Percentiles rank a stretch among this genome's conserved stretches.
These are phyloP conservation scores for Ulvella scutata DNA, from an alignment of 139 green algal genomes.

Conservation along the genomic window DNA sequence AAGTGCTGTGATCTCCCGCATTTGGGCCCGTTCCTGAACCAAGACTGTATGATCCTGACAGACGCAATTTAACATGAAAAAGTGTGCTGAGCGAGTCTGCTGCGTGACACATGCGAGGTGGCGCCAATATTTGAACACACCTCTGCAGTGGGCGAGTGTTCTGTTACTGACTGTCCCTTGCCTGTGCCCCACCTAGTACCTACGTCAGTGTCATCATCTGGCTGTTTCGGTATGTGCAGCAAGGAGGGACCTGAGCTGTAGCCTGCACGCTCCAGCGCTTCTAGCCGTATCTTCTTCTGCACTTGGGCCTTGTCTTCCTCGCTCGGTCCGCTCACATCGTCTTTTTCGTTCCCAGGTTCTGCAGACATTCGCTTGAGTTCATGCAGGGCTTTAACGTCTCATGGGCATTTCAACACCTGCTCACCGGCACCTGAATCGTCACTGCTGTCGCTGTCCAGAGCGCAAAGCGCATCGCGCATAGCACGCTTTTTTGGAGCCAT, in stretches of 20 bases:
- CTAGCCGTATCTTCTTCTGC: not conserved
- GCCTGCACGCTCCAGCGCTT: not conserved
- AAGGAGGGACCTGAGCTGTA: not conserved
- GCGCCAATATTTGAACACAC: not conserved
- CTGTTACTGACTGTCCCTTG: not conserved
- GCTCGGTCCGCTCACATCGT: no score
- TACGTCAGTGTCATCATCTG: not conserved
- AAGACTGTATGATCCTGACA: not conserved
- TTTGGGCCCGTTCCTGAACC: conserved; percentile 25
- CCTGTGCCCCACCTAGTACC: not conserved
- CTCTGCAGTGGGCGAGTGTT: not conserved
- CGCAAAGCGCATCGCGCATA: no score
- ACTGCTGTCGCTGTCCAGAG: no score
- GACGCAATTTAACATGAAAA: not conserved
- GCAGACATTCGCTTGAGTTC: no score
- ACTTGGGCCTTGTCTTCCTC: no score
- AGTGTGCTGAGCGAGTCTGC: not conserved
- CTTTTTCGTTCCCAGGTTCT: no score
- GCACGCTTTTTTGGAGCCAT: no score
- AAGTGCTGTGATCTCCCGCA: conserved; percentile 11
- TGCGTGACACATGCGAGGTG: not conserved
- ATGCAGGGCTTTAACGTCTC: no score
- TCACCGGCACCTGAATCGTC: no score
- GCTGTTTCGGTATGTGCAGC: not conserved
- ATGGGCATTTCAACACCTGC: no score